phyloP scores from a whole-genome alignment of 192 early-diverging fungal genomes.

The Backusella sp. region DNA sequence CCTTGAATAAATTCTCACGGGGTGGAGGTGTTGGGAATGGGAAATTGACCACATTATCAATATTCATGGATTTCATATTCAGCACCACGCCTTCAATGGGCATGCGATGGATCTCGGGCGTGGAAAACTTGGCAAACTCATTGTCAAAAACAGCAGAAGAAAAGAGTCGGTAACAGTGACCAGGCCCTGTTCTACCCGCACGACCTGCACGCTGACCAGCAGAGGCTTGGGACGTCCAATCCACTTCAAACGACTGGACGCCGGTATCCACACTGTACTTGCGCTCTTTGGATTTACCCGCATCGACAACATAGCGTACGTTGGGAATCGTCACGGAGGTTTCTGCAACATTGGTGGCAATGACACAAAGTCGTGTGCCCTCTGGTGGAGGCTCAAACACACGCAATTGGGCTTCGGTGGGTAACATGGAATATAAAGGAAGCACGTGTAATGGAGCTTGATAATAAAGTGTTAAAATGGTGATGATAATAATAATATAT shows the following conservation, averaged over 20 bases:
- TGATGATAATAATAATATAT: neutral
- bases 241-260: constrained; percentile 85
- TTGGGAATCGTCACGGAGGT: constrained; percentile 96
- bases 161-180: constrained; percentile 96
- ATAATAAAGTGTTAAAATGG: neutral
- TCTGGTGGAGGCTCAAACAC: constrained; percentile 89
- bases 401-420: constrained; percentile 86
- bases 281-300: constrained; percentile 92
- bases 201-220: constrained; percentile 93
- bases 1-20: constrained; percentile 64
- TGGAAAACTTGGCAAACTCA: constrained; percentile 81
- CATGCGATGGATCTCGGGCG: constrained; percentile 90
- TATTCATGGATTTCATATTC: constrained; percentile 98
- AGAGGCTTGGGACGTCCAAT: constrained; percentile 93
- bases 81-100: constrained; percentile 96
- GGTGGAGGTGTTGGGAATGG: constrained; percentile 97
- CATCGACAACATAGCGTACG: constrained; percentile 94
- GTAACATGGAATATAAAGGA: constrained; percentile 95
- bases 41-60: constrained; percentile 93
- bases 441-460: constrained; percentile 83
- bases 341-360: constrained; percentile 99
- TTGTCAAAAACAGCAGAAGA: constrained; percentile 92
- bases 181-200: constrained; percentile 93
- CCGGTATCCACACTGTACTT: constrained; percentile 82
- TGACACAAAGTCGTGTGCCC: constrained; percentile 87